Base-by-base conservation (phyloP, 192 early-diverging fungal genomes). In the Spinellus fusiger region DNA sequence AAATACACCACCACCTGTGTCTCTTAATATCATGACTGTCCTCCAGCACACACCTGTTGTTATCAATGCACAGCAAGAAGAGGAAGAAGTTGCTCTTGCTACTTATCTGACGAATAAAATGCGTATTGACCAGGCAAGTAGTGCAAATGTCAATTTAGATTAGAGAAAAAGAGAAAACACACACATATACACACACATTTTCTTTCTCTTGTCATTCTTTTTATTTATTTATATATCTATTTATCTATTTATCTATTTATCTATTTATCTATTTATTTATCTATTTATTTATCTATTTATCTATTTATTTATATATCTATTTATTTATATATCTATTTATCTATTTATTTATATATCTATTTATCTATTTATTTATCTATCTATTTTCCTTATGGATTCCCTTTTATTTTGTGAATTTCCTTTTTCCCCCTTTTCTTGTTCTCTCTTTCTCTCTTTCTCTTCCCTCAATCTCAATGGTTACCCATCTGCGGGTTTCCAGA, bases 61-160 rank as follows among this genome's bases (percentile, higher is more conserved):
- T n/a, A 3, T 44, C 40, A n/a, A 18, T 44, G 40, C 48, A 61
- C 49, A 61, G 33, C 47, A 49, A 15, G 64, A 65, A 58, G 64
- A 65, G 28, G 64, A 65, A 12, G 59, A 61, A 34, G 32, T 65
- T 58, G 47, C 56, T 34, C 40, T 65, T 9, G 54, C 64, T 38
- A 58, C 29, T 46, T 57, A 50, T 31, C 28, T 65, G 22, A 56
- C 64, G 15, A 35, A 22, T 26, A 57, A 46, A 37, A 33, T 49
- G 22, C 55, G 46, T 33, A 56, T 65, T 25, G 55, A 65, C 35
- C 64, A 65, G 56, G 64, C 48, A 56, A 65, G 18, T 40, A n/a
- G n/a, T n/a, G n/a, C n/a, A n/a, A n/a, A n/a, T n/a, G n/a, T 34
- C 25, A 18, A 29, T 34, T 49, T 16, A 37, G 5, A 37, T 9